Evolutionary conservation across 1,139 yeast genomes (phyloP).

Genomic region (Yamadazyma pseudoaaseri): DNA sequence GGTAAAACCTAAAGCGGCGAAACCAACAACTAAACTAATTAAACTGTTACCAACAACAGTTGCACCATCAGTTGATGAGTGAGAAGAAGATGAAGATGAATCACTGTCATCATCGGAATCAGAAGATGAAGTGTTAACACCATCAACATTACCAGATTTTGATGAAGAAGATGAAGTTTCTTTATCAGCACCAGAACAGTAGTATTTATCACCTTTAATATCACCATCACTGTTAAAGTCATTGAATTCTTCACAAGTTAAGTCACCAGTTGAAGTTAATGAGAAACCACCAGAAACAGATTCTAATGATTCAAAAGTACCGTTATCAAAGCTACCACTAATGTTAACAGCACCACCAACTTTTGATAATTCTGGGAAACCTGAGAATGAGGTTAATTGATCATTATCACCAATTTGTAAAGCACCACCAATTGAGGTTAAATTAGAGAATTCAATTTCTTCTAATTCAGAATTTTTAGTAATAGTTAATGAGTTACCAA

Average conservation of each 20-base stretch:
- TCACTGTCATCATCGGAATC: constrained; percentile 15
- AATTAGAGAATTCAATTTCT: constrained; percentile 65
- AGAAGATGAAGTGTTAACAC: constrained; percentile 27
- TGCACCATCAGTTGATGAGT: constrained; percentile 28
- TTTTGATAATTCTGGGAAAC: constrained; percentile 70
- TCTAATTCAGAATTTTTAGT: constrained; percentile 71
- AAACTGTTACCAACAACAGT: constrained; percentile 35
- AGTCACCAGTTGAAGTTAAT: constrained; percentile 71
- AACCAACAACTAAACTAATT: constrained; percentile 53
- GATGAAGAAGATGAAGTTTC: constrained; percentile 47
- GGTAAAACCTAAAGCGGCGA: constrained; percentile 64
- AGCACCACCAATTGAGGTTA: constrained; percentile 81
- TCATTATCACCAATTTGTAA: constrained; percentile 85
- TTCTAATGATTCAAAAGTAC: constrained; percentile 67
- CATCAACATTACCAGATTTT: constrained; percentile 27
- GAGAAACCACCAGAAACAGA: constrained; percentile 91
- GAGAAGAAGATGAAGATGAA: constrained; percentile 24
- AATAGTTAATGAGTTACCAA: constrained; percentile 84
- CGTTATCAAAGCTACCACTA: constrained; percentile 76
- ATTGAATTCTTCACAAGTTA: constrained; percentile 79
- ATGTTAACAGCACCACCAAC: constrained; percentile 88
- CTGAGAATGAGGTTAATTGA: constrained; percentile 59
- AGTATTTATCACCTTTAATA: constrained; percentile 86
- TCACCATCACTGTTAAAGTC: constrained; percentile 66
- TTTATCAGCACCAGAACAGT: constrained; percentile 68